Evolutionary conservation across 2,329 filamentous ascomycete genomes (phyloP).

Genomic region (Thielaviopsis cerberus): DNA sequence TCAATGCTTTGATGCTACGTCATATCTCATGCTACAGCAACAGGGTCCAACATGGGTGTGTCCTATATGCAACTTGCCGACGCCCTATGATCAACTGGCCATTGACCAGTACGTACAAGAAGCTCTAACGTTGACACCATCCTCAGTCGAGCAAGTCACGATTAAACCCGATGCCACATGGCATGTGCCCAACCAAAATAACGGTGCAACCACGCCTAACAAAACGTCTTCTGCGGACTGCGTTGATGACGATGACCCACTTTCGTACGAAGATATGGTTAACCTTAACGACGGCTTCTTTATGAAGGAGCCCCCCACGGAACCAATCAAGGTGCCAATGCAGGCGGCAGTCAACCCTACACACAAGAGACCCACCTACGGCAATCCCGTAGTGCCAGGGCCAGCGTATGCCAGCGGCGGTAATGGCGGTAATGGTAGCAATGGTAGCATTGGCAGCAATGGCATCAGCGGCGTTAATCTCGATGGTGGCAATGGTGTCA

Average conservation of each 20-base stretch:
- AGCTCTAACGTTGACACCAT: conserved; percentile 57
- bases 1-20: conserved; percentile 85
- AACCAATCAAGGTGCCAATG: background rate
- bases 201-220: background rate
- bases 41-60: conserved; percentile 96
- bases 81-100: conserved; percentile 63
- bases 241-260: conserved; percentile 33
- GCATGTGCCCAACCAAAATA: conserved; percentile 20
- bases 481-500: too few species aligned
- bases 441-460: too few species aligned
- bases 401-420: too few species aligned
- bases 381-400: too few species aligned
- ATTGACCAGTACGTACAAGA: conserved; percentile 81
- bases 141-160: conserved; percentile 62
- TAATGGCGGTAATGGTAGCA: too few species aligned
- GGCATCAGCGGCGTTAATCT: too few species aligned
- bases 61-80: conserved; percentile 72
- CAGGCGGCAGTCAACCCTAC: background rate
- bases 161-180: conserved; percentile 78
- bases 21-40: conserved; percentile 83
- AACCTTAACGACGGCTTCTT: background rate
- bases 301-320: background rate
- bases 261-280: background rate
- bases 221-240: conserved; percentile 17
- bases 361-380: background rate